Conservation (phyloP, 2,329 filamentous ascomycete genomes). For the Drechmeria coniospora region DNA sequence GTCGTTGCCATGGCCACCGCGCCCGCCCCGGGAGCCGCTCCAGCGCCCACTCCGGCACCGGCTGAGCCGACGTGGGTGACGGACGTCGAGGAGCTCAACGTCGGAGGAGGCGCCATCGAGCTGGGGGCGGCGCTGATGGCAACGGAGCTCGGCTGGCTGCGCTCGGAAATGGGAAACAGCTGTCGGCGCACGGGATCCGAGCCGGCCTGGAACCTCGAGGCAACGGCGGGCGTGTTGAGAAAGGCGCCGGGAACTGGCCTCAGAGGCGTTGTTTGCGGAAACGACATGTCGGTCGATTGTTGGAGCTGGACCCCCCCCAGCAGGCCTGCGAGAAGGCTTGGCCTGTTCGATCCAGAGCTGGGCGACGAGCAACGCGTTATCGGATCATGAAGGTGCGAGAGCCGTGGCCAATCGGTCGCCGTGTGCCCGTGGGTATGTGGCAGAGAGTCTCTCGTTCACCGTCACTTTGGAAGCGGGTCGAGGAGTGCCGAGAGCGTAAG, state of each 20-base stretch:
- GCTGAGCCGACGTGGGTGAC: constrained; percentile 7
- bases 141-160: constrained; percentile 5
- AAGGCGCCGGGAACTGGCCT: constrained; percentile 63
- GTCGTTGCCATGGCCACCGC: constrained; percentile 15
- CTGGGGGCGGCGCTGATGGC: constrained; percentile 6
- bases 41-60: too few relatives aligned
- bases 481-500: not conserved
- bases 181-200: constrained; percentile 34
- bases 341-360: constrained; percentile 1
- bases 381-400: constrained; percentile 17
- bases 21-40: too few relatives aligned
- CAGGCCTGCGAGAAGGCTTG: constrained; percentile 1
- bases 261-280: constrained; percentile 46
- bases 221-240: constrained; percentile 55
- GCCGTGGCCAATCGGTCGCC: too few relatives aligned
- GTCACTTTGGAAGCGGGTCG: too few relatives aligned
- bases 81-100: constrained; percentile 8
- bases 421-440: too few relatives aligned
- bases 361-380: constrained; percentile 9
- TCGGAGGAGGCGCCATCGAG: not conserved
- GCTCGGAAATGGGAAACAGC: constrained; percentile 26
- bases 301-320: not conserved
- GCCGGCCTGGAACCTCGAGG: constrained; percentile 28
- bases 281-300: constrained; percentile 31
- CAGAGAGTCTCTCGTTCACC: too few relatives aligned